Evolutionary conservation across 768 basidiomycete species (phyloP), one percentile per base, ranked within the genome.

Genomic region (Inosperma sp.): DNA sequence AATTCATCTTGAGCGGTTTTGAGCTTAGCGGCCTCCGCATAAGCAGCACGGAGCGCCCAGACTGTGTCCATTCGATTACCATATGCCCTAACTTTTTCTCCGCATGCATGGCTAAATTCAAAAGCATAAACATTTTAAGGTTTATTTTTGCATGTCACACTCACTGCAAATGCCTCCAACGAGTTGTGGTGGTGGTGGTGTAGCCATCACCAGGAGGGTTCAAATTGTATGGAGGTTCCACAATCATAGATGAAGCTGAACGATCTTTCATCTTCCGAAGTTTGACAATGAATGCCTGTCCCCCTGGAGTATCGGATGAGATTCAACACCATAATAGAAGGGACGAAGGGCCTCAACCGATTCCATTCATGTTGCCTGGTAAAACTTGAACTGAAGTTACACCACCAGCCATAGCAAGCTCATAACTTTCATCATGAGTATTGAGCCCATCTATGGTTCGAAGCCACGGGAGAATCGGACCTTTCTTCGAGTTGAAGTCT

Each of bases 221-320:
- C 56, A 93, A 71, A 12, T 70, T 72, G 61, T 80, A 79, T 1
- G 90, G 91, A 33, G 91, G 87, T 39, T 96, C 93, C 30, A 96
- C 72, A 9, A 93, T 63, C 87, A 92, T 91, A 6, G 88, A 86
- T 4, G 80, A 77, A 2, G 89, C 77, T 0, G 89, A 86, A 19
- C 83, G 80, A 55, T 90, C 87, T 31, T 73, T 64, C 2, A 91
- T 91, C 62, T 79, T 81, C 16, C 94, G 80, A 21, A 91, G 72
- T 65, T 96, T 96, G 59, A 94, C 76, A 60, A 89, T 76, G 61
- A 91, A 93, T 0, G 92, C 88, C 63, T 94, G 89, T 4, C 93
- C 93, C 43, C 87, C 92, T 90, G 56, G 13, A 40, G 21, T 31
- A 40, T 14, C 17, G 10, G 34, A 29, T 42, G 7, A 36, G 43